Evolutionary conservation across 2,329 filamentous ascomycete genomes (phyloP).

Genomic region (Fusarium acutatum): DNA sequence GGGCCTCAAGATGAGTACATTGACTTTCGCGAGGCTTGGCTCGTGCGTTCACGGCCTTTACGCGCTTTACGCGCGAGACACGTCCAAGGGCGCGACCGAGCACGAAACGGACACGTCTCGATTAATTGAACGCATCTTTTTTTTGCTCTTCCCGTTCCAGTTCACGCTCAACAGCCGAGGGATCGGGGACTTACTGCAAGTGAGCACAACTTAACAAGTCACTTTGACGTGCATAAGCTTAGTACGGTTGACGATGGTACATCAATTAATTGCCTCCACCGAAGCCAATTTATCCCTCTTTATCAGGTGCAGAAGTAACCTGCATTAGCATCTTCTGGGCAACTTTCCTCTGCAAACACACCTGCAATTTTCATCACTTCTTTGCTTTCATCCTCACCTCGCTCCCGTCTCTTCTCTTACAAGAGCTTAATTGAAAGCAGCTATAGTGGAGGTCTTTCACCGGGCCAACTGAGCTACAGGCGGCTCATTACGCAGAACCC

Average conservation of each 20-base stretch:
- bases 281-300: slow-evolving; percentile 11
- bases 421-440: slow-evolving; percentile 10
- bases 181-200: slow-evolving; percentile 26
- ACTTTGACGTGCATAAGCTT: slow-evolving; percentile 35
- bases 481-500: slow-evolving; percentile 18
- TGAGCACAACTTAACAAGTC: slow-evolving; percentile 34
- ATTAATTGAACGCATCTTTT: slow-evolving; percentile 46
- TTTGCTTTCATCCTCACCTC: neutral
- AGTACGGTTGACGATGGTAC: neutral
- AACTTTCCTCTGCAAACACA: neutral
- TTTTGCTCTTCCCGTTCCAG: neutral
- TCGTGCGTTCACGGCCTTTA: slow-evolving; percentile 35
- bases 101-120: slow-evolving; percentile 57
- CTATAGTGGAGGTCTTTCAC: slow-evolving; percentile 9
- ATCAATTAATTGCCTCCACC: neutral
- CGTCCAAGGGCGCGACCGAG: slow-evolving; percentile 46
- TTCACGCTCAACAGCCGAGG: slow-evolving; percentile 21
- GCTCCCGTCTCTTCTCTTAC: neutral
- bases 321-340: neutral
- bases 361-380: neutral
- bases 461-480: slow-evolving; percentile 18
- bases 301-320: slow-evolving; percentile 4
- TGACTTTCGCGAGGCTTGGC: slow-evolving; percentile 7
- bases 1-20: slow-evolving; percentile 2
- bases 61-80: slow-evolving; percentile 41